A percentile compares a stretch with the other conserved stretches of the same genome.
phyloP scores from a whole-genome alignment of 164 flowering plant genomes.

The Tetracentron sinense region DNA sequence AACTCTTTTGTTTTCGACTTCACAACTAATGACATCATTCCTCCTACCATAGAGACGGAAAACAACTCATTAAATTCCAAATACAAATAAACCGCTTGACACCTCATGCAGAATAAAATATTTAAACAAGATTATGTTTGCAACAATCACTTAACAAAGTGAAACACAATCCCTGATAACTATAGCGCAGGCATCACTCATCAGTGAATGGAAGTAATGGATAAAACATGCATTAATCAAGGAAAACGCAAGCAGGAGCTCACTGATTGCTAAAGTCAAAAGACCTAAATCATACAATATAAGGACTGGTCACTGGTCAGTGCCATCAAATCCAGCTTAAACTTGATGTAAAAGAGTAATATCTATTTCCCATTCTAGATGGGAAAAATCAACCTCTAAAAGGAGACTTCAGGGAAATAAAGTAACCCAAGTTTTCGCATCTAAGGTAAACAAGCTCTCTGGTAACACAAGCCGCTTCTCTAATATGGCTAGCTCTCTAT shows the following conservation, averaged over 20 bases:
- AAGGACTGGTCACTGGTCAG: neutral
- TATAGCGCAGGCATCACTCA: too few relatives aligned
- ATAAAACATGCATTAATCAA: too few relatives aligned
- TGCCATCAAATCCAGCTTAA: neutral
- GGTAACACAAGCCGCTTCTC: too few relatives aligned
- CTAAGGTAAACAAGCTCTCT: too few relatives aligned
- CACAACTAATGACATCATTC: slow-evolving; percentile 94
- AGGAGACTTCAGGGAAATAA: neutral
- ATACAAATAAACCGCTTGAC: neutral
- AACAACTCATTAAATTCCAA: neutral
- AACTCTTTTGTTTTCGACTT: slow-evolving; percentile 73
- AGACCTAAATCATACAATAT: too few relatives aligned
- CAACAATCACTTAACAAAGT: neutral
- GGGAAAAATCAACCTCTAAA: neutral
- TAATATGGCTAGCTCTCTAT: too few relatives aligned
- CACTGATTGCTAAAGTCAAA: too few relatives aligned
- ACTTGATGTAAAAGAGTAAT: neutral
- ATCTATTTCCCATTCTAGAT: neutral
- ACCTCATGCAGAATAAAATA: neutral
- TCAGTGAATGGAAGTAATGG: too few relatives aligned
- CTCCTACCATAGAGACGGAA: slow-evolving; percentile 48
- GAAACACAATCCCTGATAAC: neutral
- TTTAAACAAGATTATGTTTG: neutral
- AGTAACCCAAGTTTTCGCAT: neutral
- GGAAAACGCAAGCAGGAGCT: too few relatives aligned